These are phyloP conservation scores for Prunus yedoensis DNA, from an alignment of 331 rosid genomes.

Conservation along the genomic window DNA sequence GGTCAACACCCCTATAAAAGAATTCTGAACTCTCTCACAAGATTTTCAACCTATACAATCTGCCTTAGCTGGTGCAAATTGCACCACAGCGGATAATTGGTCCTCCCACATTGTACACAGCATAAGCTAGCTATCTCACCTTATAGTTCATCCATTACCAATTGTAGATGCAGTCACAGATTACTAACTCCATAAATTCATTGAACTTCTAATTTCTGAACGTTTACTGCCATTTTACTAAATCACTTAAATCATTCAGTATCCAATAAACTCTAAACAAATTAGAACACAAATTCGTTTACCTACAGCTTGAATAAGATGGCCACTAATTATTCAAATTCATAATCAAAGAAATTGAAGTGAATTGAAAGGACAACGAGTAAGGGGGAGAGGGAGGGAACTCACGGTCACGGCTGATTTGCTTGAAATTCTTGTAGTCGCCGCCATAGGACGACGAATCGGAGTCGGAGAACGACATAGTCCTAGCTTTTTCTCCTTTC, in stretches of 20 bases:
- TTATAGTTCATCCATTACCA: not conserved
- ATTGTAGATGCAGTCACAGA: not conserved
- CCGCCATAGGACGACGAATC: conserved; percentile 71
- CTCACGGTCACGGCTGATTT: conserved; percentile 87
- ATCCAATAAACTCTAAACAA: not conserved
- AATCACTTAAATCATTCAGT: conserved; percentile 3
- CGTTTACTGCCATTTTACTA: not conserved
- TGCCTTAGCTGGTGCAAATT: not conserved
- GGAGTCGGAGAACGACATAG: conserved; percentile 74
- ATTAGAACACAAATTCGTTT: not conserved
- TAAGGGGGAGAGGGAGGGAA: not conserved
- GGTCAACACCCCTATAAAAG: not conserved
- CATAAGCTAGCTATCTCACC: not conserved
- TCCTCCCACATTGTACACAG: not conserved
- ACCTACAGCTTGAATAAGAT: not conserved
- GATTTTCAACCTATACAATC: not conserved
- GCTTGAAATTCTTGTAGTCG: conserved; percentile 69
- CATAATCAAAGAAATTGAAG: not conserved
- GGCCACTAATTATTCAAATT: not conserved
- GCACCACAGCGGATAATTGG: not conserved
- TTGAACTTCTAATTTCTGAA: conserved; percentile 1
- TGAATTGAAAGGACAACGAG: not conserved
- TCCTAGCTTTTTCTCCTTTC: conserved; percentile 13
- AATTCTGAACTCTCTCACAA: not conserved
- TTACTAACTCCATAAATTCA: not conserved